phyloP scores from a whole-genome alignment of 2,329 filamentous ascomycete genomes.

The Cercospora janseana region DNA sequence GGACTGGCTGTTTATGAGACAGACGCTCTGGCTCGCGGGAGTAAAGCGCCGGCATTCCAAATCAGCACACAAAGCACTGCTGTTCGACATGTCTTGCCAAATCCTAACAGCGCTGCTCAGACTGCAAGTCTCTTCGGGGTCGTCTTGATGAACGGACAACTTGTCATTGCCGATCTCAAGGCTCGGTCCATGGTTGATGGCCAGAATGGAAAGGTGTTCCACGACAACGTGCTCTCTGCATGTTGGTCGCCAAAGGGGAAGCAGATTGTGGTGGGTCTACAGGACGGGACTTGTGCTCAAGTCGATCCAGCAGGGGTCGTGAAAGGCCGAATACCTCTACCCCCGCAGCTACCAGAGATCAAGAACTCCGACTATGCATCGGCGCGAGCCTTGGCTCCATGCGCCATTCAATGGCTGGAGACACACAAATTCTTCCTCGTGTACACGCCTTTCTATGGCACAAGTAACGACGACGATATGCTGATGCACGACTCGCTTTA shows the following conservation, averaged over 20 bases:
- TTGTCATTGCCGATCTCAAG: slow-evolving; percentile 79
- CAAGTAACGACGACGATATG: slow-evolving; percentile 20
- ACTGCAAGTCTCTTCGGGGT: slow-evolving; percentile 71
- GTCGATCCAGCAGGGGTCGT: slow-evolving; percentile 77
- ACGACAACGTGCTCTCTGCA: slow-evolving; percentile 73
- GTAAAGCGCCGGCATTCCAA: slow-evolving; percentile 68
- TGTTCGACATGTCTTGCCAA: slow-evolving; percentile 73
- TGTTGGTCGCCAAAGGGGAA: slow-evolving; percentile 94
- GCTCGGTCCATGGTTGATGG: slow-evolving; percentile 59
- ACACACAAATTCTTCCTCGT: slow-evolving; percentile 65
- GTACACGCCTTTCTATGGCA: slow-evolving; percentile 59
- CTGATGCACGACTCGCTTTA: slow-evolving; percentile 62
- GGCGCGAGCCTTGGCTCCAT: slow-evolving; percentile 27
- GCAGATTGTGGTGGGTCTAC: slow-evolving; percentile 82
- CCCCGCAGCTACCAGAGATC: slow-evolving; percentile 56
- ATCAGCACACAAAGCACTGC: slow-evolving; percentile 72
- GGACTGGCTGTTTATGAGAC: slow-evolving; percentile 83
- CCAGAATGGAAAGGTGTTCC: slow-evolving; percentile 62
- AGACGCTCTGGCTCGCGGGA: slow-evolving; percentile 63
- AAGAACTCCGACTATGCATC: slow-evolving; percentile 44
- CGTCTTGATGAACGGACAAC: slow-evolving; percentile 74
- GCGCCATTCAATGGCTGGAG: slow-evolving; percentile 78
- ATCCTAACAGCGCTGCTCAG: slow-evolving; percentile 64
- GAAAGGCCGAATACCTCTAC: slow-evolving; percentile 76
- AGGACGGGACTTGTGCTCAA: slow-evolving; percentile 75